Percentiles rank a stretch among this genome's conserved stretches.
These are phyloP conservation scores for Gyrodon lividus DNA, from an alignment of 768 basidiomycete species.

Conservation along the genomic window DNA sequence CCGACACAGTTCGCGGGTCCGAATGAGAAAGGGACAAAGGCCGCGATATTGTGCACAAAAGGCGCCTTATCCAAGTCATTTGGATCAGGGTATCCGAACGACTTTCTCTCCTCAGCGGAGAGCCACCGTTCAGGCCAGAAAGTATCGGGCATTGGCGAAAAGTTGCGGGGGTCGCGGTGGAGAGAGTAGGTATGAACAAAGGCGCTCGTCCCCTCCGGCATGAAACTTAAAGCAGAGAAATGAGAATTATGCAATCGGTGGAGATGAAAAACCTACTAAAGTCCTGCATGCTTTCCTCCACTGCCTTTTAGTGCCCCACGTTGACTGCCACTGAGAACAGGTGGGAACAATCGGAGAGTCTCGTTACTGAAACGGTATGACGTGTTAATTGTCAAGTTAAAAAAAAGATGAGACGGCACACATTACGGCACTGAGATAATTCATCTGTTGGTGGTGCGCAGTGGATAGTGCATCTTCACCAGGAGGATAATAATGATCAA, in stretches of 20 bases:
- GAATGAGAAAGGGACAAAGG: slow-evolving; percentile 46
- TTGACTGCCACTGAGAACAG: slow-evolving; percentile 48
- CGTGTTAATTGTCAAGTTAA: slow-evolving; percentile 4
- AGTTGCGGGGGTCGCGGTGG: slow-evolving; percentile 47
- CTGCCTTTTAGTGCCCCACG: slow-evolving; percentile 37
- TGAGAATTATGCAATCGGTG: slow-evolving; percentile 10
- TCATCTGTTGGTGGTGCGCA: slow-evolving; percentile 29
- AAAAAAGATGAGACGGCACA: slow-evolving; percentile 13
- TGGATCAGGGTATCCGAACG: slow-evolving; percentile 25
- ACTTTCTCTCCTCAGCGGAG: slow-evolving; percentile 23
- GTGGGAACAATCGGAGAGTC: slow-evolving; percentile 46
- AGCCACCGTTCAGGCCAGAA: slow-evolving; percentile 50
- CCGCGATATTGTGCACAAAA: slow-evolving; percentile 35
- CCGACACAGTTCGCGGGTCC: slow-evolving; percentile 48
- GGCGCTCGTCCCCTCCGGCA: slow-evolving; percentile 45
- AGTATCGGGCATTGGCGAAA: slow-evolving; percentile 42
- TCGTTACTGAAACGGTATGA: slow-evolving; percentile 42
- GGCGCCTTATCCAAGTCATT: slow-evolving; percentile 25
- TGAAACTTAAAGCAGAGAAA: slow-evolving; percentile 29
- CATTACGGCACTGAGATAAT: slow-evolving; percentile 36
- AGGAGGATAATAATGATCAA: slow-evolving; percentile 39
- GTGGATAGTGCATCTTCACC: slow-evolving; percentile 34
- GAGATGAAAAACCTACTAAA: slow-evolving; percentile 33
- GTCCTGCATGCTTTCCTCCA: slow-evolving; percentile 39
- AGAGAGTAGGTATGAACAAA: slow-evolving; percentile 44